A percentile compares a stretch with the other conserved stretches of the same genome.
Evolutionary conservation across 768 basidiomycete species (phyloP).

Genomic region (Mycena venus): DNA sequence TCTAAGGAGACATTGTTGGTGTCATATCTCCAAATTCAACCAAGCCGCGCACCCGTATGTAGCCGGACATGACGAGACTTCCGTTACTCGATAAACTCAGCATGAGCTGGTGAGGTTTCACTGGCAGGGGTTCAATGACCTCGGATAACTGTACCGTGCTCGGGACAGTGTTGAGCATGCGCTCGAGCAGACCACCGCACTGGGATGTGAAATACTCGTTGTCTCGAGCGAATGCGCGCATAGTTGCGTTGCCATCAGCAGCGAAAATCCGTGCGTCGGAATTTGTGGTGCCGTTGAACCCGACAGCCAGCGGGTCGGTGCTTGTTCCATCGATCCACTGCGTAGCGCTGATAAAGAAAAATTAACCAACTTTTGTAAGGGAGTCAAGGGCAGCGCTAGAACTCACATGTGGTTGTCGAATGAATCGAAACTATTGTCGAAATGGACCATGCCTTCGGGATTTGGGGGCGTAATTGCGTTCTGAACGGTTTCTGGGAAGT

Average conservation of each 20-base stretch:
- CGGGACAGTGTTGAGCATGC: background rate
- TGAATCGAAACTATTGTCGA: constrained; percentile 2
- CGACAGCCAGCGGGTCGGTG: background rate
- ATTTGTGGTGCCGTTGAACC: background rate
- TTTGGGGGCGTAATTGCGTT: background rate
- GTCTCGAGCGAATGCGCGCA: background rate
- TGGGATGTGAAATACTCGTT: background rate
- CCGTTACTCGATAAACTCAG: background rate
- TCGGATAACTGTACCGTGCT: background rate
- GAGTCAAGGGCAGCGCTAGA: background rate
- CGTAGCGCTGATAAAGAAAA: too few species aligned
- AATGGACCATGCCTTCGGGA: constrained; percentile 13
- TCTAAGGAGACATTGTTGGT: background rate
- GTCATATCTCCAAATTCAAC: too few species aligned
- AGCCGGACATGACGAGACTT: background rate
- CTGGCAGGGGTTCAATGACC: background rate
- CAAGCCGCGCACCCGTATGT: background rate
- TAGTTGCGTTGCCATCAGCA: background rate
- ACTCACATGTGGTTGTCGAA: constrained; percentile 11
- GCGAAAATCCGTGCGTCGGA: constrained; percentile 16
- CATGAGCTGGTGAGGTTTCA: background rate
- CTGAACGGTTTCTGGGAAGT: background rate
- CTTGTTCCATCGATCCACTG: constrained; percentile 15
- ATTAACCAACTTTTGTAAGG: too few species aligned
- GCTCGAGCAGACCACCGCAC: background rate